These are phyloP conservation scores for Lojkania enalia DNA, from an alignment of 2,329 filamentous ascomycete species.

Conservation along the genomic window DNA sequence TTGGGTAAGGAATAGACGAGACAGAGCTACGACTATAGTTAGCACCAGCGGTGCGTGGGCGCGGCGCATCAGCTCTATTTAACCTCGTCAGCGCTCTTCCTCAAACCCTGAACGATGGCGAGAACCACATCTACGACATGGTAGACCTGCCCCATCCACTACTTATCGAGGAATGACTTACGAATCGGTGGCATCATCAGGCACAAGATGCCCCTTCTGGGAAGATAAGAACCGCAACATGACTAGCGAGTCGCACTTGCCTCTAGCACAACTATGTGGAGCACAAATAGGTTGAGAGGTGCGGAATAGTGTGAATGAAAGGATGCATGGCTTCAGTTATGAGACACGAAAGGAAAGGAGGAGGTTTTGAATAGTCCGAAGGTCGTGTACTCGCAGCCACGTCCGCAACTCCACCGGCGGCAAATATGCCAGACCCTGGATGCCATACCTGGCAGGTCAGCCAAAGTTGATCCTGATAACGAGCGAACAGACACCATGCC, in stretches of 20 bases:
- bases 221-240: slow-evolving; percentile 5
- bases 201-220: slow-evolving; percentile 1
- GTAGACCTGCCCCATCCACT: too few relatives aligned
- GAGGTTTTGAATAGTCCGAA: background rate
- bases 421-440: slow-evolving; percentile 15
- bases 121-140: too few relatives aligned
- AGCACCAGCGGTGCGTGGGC: slow-evolving; percentile 8
- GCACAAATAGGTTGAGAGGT: background rate
- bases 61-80: slow-evolving; percentile 16
- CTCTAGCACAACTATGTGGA: background rate
- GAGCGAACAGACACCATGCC: slow-evolving; percentile 7
- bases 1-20: slow-evolving; percentile 8
- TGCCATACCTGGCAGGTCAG: background rate
- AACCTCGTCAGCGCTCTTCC: too few relatives aligned
- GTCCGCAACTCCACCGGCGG: slow-evolving; percentile 9
- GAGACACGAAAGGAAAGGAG: background rate
- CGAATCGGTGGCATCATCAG: slow-evolving; percentile 4
- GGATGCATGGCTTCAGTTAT: background rate
- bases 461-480: slow-evolving; percentile 1
- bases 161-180: too few relatives aligned
- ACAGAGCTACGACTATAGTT: slow-evolving; percentile 6
- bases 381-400: too few relatives aligned
- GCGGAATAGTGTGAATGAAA: background rate
- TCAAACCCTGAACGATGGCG: too few relatives aligned
- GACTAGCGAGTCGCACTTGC: background rate